Base-by-base conservation (phyloP, 83 land plant genomes). In the Picea engelmannii region DNA sequence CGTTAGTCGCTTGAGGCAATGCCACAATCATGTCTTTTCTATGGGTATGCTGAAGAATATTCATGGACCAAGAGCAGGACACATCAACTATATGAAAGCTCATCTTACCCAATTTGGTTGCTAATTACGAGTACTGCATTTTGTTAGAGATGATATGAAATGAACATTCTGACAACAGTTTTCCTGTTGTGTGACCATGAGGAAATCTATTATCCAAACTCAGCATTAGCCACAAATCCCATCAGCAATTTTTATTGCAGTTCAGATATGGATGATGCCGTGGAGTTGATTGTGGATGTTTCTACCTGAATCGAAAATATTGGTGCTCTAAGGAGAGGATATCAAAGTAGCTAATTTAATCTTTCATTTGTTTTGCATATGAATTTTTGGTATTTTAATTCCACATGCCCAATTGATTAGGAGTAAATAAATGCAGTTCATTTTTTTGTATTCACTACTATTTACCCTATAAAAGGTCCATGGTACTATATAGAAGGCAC, bases 201-300 rank as follows among this genome's bases (percentile, higher is more conserved):
- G 81, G 86, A 92, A 81, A 49, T 92, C 2, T 90, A 80, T 62
- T 85, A 88, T 66, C 90, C 94, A 15, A 92, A 92, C 63, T 83
- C 92, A 13, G 85, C 86, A 63, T 78, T 92, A 79, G 66, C 89
- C 13, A 86, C 90, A 40, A 90, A 90, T 66, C 89, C 94, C 71
- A 92, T 92, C 82, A 81, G 89, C 66, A 92, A 88, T 52, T 88
- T 84, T 55, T 86, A 86, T 62, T 84, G 93, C 68, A 11, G 93
- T 76, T 88, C 93, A 8, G 83, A 88, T 55, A 90, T 90, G 91
- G 80, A 82, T 58, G 93, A 93, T 62, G 55, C 81, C 5, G 61
- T 90, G 17, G 91, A 90, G 63, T 93, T 93, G 84, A 76, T 86
- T 10, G 79, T 90, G 55, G 88, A 82, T 70, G 83, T 90, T 66